Evolutionary conservation across 169 alveolate species (phyloP), one percentile per base, ranked within the genome.

Genomic region (Fabrea salina): DNA sequence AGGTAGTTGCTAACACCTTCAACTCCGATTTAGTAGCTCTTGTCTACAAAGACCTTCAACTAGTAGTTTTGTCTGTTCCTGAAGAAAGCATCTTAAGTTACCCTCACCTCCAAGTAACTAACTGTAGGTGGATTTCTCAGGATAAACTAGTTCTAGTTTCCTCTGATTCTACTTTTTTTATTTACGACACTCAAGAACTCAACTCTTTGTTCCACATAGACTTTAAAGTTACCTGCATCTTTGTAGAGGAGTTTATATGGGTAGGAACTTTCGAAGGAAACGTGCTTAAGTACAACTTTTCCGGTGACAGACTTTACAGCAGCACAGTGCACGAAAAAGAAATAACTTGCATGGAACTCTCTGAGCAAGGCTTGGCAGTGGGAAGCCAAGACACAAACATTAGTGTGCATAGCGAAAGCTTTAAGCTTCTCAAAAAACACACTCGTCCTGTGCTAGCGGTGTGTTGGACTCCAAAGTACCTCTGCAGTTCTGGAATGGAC

Each of bases 261-360:
- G 39, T 61, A 32, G 74, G 74, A 16, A 61, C 74, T 33, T 30
- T 16, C n/a, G 74, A 61, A 61, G 74, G 74, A 13, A 61, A 61
- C 25, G 13, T 61, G 32, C 25, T 61, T 27, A 13, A 27, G 11
- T 61, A 61, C 49, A 22, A 11, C 19, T 0, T 56, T 16, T 16
- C 16, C 16, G 35, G 67, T n/a, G 39, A 47, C 13, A 27, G n/a
- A 2, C 2, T 33, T 16, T 37, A 33, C 39, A 11, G n/a, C 16
- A 30, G 39, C 39, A 61, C n/a, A 3, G 8, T 19, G 1, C 74
- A 61, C 3, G 16, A 16, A 35, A 27, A 61, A 37, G 27, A 16
- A 13, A 61, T 61, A 1, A 61, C 30, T 37, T 33, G 74, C 39
- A n/a, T 61, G 0, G 11, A 16, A 16, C n/a, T n/a, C n/a, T 61